Percentiles rank a stretch among this genome's conserved stretches.
These are phyloP conservation scores for Vigna reflexopilosa DNA, from an alignment of 306 rosid genomes.

Conservation along the genomic window DNA sequence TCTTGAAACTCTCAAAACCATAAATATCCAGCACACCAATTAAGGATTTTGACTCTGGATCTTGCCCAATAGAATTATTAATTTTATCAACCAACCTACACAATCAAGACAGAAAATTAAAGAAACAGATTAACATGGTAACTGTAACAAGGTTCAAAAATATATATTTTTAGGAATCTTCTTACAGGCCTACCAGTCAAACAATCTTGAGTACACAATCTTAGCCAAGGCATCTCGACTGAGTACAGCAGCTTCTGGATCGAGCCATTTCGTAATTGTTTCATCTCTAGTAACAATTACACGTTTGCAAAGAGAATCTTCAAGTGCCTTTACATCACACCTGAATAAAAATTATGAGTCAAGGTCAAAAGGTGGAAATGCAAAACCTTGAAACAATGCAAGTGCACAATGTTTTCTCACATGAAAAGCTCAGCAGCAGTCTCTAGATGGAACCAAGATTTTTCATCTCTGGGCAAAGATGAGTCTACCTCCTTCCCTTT, in stretches of 20 bases:
- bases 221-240: constrained; percentile 94
- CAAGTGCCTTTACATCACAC: constrained; percentile 90
- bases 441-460: constrained; percentile 73
- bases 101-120: constrained; percentile 42
- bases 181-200: constrained; percentile 80
- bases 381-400: constrained; percentile 32
- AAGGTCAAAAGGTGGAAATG: constrained; percentile 40
- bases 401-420: constrained; percentile 49
- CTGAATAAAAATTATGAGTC: constrained; percentile 48
- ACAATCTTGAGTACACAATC: constrained; percentile 80
- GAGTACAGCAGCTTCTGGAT: constrained; percentile 85
- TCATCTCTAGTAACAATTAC: constrained; percentile 93
- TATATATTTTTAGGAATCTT: constrained; percentile 33
- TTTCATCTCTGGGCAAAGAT: constrained; percentile 79
- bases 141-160: constrained; percentile 32
- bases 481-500: constrained; percentile 87
- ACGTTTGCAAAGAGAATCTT: constrained; percentile 97
- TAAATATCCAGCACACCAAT: constrained; percentile 97
- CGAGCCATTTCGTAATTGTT: constrained; percentile 88
- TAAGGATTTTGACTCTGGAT: constrained; percentile 76
- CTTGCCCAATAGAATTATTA: constrained; percentile 89
- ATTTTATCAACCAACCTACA: constrained; percentile 89
- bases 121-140: constrained; percentile 26
- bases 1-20: constrained; percentile 98
- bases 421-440: constrained; percentile 88